phyloP scores from a whole-genome alignment of 2,329 filamentous ascomycete genomes.

The Talaromyces piceae region DNA sequence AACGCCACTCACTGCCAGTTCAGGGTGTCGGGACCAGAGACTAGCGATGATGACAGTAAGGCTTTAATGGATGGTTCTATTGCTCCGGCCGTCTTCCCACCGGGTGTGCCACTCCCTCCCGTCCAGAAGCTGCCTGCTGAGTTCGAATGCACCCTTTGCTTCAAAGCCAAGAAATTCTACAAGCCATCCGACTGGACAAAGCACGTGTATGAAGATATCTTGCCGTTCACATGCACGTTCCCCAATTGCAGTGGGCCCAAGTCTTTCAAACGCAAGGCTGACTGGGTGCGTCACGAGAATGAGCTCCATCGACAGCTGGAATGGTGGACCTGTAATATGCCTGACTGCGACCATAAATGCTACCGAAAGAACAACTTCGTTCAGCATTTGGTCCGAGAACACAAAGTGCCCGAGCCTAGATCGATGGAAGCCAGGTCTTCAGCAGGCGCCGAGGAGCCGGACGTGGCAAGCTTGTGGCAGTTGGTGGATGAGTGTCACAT shows the following conservation, averaged over 20 bases:
- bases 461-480: slow-evolving; percentile 60
- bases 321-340: slow-evolving; percentile 79
- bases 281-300: slow-evolving; percentile 92
- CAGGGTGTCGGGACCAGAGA: slow-evolving; percentile 48
- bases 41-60: slow-evolving; percentile 55
- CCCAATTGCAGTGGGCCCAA: slow-evolving; percentile 74
- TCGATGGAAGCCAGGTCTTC: slow-evolving; percentile 60
- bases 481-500: slow-evolving; percentile 71
- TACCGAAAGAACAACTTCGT: slow-evolving; percentile 88
- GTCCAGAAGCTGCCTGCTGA: slow-evolving; percentile 70
- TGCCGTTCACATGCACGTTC: slow-evolving; percentile 90
- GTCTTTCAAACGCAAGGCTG: slow-evolving; percentile 90
- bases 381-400: slow-evolving; percentile 84
- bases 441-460: slow-evolving; percentile 13
- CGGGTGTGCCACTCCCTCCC: slow-evolving; percentile 74
- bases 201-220: slow-evolving; percentile 87
- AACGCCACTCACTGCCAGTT: slow-evolving; percentile 51
- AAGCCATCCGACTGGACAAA: slow-evolving; percentile 97
- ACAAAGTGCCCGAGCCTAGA: slow-evolving; percentile 78
- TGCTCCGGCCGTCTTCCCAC: slow-evolving; percentile 66
- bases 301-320: slow-evolving; percentile 84
- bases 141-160: slow-evolving; percentile 86
- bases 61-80: slow-evolving; percentile 60
- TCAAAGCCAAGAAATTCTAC: slow-evolving; percentile 72
- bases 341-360: slow-evolving; percentile 74